Conservation (phyloP, 495 filamentous ascomycete genomes). For the Mytilinidion resinicola region DNA sequence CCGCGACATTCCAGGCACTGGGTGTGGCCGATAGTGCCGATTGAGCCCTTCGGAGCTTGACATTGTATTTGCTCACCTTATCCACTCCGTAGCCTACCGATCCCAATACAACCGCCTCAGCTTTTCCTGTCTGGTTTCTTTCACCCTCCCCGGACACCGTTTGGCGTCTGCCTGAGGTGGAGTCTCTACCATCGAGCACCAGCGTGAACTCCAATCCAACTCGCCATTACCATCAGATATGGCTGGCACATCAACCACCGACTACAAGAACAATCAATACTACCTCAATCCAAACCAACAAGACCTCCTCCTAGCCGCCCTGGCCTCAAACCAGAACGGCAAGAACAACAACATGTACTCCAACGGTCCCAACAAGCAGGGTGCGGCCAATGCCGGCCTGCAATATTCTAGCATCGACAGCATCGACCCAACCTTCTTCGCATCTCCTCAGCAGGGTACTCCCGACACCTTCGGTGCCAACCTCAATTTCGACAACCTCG, state of each 20-base stretch:
- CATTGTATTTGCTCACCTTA: neutral
- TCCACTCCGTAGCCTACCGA: slow-evolving; percentile 1
- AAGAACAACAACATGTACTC: slow-evolving; percentile 14
- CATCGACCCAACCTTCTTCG: slow-evolving; percentile 19
- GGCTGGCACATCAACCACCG: slow-evolving; percentile 25
- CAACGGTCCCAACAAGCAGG: neutral
- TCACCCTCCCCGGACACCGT: neutral
- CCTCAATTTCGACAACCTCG: slow-evolving; percentile 39
- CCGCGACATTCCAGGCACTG: neutral
- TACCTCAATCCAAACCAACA: slow-evolving; percentile 83
- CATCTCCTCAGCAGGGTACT: slow-evolving; percentile 44
- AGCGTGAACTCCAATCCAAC: too few relatives aligned
- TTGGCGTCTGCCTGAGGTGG: neutral
- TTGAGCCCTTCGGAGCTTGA: neutral
- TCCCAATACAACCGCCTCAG: neutral
- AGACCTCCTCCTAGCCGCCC: slow-evolving; percentile 77
- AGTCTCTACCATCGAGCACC: too few relatives aligned
- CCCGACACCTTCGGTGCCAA: slow-evolving; percentile 28
- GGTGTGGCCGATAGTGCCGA: neutral
- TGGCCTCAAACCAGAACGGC: slow-evolving; percentile 65
- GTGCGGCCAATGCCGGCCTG: slow-evolving; percentile 13
- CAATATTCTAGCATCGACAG: slow-evolving; percentile 18
- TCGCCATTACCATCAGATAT: slow-evolving; percentile 8
- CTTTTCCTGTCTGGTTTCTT: neutral
- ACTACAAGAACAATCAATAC: slow-evolving; percentile 25